Conservation (phyloP, 441 rosid species). For the Cnidoscolus chayamansa region DNA sequence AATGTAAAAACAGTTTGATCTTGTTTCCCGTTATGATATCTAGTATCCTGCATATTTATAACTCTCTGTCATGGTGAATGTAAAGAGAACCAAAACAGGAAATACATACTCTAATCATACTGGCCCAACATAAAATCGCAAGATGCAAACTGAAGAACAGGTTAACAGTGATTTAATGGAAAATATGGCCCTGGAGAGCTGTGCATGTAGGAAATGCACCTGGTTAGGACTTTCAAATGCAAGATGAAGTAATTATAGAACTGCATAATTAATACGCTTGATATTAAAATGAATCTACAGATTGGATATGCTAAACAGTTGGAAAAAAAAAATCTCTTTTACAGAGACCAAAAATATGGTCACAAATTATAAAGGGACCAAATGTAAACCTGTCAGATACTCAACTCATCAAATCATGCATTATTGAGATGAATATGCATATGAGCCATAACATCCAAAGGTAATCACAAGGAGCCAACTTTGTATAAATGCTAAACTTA, state of each 20-base stretch:
- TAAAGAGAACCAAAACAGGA: neutral
- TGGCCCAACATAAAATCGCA: neutral
- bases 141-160: neutral
- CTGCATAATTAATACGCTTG: neutral
- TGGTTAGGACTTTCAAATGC: neutral
- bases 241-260: neutral
- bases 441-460: neutral
- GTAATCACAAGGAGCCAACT: neutral
- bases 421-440: neutral
- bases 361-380: neutral
- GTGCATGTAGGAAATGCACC: neutral
- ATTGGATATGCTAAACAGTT: neutral
- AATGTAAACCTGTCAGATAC: neutral
- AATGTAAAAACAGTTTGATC: neutral
- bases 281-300: neutral
- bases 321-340: neutral
- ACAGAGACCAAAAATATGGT: neutral
- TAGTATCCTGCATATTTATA: neutral
- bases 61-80: neutral
- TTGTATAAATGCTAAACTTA: constrained; percentile 32
- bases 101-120: neutral
- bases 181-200: neutral
- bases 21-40: neutral
- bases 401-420: neutral
- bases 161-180: neutral